Percentiles rank a stretch among this genome's conserved stretches.
These are phyloP conservation scores for Verbascum thapsus DNA, from an alignment of 257 asterid genomes.

Conservation along the genomic window DNA sequence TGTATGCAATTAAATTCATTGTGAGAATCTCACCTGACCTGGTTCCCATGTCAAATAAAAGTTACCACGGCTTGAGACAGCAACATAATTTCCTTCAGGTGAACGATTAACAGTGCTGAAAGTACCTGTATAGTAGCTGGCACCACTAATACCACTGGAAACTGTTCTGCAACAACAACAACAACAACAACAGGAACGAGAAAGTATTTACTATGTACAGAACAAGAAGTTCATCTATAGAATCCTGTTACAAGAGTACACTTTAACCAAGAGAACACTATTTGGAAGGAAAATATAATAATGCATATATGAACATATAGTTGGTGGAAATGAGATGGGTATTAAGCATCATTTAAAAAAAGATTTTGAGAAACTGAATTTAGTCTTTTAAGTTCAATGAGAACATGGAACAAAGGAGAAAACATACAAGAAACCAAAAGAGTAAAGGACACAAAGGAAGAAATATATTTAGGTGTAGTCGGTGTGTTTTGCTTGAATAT, in stretches of 20 bases:
- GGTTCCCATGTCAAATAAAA: slow-evolving; percentile 99
- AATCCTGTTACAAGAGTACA: background rate
- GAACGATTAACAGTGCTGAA: slow-evolving; percentile 91
- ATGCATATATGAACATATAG: too few relatives aligned
- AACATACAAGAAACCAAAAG: background rate
- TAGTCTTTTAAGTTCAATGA: background rate
- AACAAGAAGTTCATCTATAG: slow-evolving; percentile 22
- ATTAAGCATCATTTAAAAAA: background rate
- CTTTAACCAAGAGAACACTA: background rate
- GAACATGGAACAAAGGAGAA: background rate
- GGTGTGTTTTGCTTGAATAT: background rate
- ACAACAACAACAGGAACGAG: slow-evolving; percentile 50
- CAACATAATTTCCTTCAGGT: slow-evolving; percentile 93
- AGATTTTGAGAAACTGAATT: background rate
- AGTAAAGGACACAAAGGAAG: too few relatives aligned
- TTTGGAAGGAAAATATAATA: background rate
- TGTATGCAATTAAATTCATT: slow-evolving; percentile 7
- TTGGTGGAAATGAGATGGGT: background rate
- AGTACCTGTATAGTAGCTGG: slow-evolving; percentile 97
- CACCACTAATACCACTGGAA: slow-evolving; percentile 99
- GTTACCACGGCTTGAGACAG: slow-evolving; percentile 99
- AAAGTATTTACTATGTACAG: slow-evolving; percentile 29
- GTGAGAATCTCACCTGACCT: slow-evolving; percentile 75
- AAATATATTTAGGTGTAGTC: too few relatives aligned
- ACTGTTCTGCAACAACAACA: slow-evolving; percentile 85